Base-by-base conservation (phyloP, 2,329 filamentous ascomycete genomes). In the Trichophaea hybrida region DNA sequence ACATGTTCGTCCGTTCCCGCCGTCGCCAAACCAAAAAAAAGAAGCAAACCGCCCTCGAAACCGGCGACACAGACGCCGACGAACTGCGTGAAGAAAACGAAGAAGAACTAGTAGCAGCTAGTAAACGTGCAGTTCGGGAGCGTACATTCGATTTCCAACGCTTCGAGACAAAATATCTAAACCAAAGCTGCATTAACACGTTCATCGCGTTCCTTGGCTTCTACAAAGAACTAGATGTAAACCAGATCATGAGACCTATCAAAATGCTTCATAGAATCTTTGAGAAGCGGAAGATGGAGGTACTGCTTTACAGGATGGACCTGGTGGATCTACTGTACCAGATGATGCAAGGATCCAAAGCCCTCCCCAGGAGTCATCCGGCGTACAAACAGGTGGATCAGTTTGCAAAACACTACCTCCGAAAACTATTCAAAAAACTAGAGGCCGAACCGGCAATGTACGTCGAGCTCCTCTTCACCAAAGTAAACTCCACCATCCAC, bases 401-500 rank as follows among this genome's bases (percentile, higher is more conserved):
- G 68, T 77, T 98, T 38, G 80, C 88, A 4, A 85, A 84, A 71
- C 90, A 96, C 68, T 78, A 97, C 43, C 79, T 96, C 65, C 83
- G 84, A 66, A 85, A 84, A 69, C 85, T 91, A 64, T 78, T 88
- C 58, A 89, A 86, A 69, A 94, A 93, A 73, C 78, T 97, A 1
- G 80, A 93, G 62, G 83, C 95, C 66, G 80, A 89, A 48, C 89
- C 89, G 0, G 87, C 91, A 63, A 76, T 96, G 44, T 79, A 94
- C 54, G 84, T 94, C 0, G 93, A 98, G 58, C 81, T 98, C 78
- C 77, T 98, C 12, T 98, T 98, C 72, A 94, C 87, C 71, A 98
- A 98, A 72, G 85, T 89, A 59, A 84, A 83, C 55, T 80, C 80
- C 50, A 95, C 88, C 0, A 79, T 88, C 0, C 88, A 86, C 72